Conservation (phyloP, 768 basidiomycete genomes). For the Trametes cinnabarina region DNA sequence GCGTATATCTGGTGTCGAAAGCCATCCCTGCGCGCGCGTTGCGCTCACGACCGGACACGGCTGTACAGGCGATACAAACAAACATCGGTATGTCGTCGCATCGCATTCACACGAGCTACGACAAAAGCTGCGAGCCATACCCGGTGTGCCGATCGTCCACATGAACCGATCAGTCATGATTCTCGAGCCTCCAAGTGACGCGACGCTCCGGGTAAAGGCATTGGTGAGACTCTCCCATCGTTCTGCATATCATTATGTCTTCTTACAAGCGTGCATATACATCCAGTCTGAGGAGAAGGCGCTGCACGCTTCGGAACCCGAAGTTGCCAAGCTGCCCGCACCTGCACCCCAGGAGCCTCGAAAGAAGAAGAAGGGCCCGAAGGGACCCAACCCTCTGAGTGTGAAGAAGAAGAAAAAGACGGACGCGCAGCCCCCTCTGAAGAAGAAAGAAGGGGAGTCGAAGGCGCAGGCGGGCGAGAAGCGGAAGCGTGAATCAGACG, state of each 20-base stretch:
- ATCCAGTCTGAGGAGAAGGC: constrained; percentile 62
- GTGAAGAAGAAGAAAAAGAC: constrained; percentile 77
- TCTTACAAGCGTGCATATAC: too few relatives aligned
- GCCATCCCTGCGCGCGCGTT: too few relatives aligned
- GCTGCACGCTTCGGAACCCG: constrained; percentile 50
- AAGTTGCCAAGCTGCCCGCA: constrained; percentile 43
- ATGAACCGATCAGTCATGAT: constrained; percentile 92
- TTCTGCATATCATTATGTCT: too few relatives aligned
- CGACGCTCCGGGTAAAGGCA: constrained; percentile 69
- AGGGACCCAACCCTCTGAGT: constrained; percentile 90
- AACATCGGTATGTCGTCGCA: constrained; percentile 89
- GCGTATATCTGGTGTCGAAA: constrained; percentile 26
- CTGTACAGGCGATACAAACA: constrained; percentile 69
- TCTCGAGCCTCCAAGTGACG: constrained; percentile 83
- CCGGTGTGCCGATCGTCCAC: constrained; percentile 88
- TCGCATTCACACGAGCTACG: constrained; percentile 79
- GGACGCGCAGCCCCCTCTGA: background rate
- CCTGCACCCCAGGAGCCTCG: constrained; percentile 37
- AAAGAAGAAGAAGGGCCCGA: constrained; percentile 67
- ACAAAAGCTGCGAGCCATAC: constrained; percentile 62
- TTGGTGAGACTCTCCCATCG: too few relatives aligned
- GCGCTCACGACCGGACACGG: background rate
- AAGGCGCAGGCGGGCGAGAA: constrained; percentile 27
- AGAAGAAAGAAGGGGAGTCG: background rate
- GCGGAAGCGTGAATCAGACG: constrained; percentile 26